Evolutionary conservation across 495 filamentous ascomycete species (phyloP).

Genomic region (Aspergillus wentii): DNA sequence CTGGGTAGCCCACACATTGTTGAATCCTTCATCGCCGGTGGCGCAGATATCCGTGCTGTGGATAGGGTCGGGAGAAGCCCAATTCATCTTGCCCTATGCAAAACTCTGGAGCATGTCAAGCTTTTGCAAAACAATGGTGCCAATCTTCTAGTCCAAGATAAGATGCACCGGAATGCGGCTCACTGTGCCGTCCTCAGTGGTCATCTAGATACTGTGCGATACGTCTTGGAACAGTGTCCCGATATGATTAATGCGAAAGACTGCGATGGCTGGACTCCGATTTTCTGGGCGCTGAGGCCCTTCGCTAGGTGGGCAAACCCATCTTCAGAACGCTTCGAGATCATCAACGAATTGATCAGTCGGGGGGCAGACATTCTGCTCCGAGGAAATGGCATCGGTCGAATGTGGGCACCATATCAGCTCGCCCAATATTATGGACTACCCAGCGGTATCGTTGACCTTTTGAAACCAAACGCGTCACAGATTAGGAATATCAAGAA

Average conservation of each 20-base stretch:
- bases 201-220: neutral
- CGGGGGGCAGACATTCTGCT: neutral
- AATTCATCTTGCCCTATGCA: neutral
- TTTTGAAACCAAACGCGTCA: neutral
- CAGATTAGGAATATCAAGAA: neutral
- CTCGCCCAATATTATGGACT: neutral
- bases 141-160: neutral
- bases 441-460: neutral
- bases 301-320: neutral
- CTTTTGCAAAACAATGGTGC: neutral
- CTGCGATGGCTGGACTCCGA: neutral
- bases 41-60: neutral
- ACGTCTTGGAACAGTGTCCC: neutral
- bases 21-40: neutral
- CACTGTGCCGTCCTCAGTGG: neutral
- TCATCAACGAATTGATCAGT: neutral
- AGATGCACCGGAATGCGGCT: neutral
- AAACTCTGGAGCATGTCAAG: neutral
- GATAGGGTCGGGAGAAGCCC: neutral
- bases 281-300: neutral
- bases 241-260: neutral
- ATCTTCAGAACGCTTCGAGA: neutral
- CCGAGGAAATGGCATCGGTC: neutral
- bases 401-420: neutral
- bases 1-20: neutral